A percentile compares a stretch with the other conserved stretches of the same genome.
Conservation (phyloP, 75 land plant genomes). For the Cunninghamia lanceolata region DNA sequence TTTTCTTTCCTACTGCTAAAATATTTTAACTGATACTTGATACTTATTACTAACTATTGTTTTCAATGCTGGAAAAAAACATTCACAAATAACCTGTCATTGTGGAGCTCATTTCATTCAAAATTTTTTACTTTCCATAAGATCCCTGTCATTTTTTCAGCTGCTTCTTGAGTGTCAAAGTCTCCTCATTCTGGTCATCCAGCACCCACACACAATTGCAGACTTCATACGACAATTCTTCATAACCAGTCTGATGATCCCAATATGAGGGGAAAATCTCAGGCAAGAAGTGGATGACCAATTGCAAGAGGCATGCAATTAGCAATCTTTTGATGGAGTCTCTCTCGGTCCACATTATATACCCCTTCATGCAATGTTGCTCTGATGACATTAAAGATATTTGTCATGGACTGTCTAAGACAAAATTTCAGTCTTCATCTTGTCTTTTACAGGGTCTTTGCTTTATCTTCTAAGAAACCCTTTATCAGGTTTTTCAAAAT, state of each 20-base stretch:
- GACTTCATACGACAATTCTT: background rate
- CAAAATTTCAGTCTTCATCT: no score
- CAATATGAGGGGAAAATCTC: no score
- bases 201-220: background rate
- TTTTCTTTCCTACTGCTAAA: background rate
- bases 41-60: background rate
- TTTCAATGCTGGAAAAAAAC: background rate
- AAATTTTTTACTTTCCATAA: background rate
- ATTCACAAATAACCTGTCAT: background rate
- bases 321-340: no score
- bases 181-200: background rate
- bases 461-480: no score
- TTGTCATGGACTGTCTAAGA: no score
- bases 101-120: background rate
- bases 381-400: no score
- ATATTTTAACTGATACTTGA: background rate
- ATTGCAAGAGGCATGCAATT: no score
- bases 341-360: no score
- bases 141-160: background rate
- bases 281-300: no score
- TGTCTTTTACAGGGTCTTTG: no score
- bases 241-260: background rate
- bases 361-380: no score
- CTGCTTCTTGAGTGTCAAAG: background rate
- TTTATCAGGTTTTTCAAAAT: no score